Percentiles rank a stretch among this genome's conserved stretches.
phyloP scores from a whole-genome alignment of 2,329 filamentous ascomycete species.

The Thelonectria olida region DNA sequence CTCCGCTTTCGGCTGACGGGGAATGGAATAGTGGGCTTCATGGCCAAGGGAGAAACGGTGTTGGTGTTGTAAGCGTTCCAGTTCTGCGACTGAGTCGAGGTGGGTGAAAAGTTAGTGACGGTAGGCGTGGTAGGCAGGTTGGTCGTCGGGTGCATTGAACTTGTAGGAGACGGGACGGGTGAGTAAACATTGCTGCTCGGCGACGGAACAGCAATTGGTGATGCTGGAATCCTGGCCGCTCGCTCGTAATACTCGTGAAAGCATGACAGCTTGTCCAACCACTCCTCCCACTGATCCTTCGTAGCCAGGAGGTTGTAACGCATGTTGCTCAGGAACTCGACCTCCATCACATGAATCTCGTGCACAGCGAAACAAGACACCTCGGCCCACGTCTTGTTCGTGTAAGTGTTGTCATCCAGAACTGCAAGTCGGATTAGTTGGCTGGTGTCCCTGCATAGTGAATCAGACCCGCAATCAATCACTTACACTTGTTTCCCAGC shows the following conservation, averaged over 20 bases:
- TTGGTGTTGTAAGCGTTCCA: constrained; percentile 53
- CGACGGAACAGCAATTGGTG: constrained; percentile 54
- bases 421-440: constrained; percentile 60
- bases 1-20: constrained; percentile 59
- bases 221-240: constrained; percentile 60
- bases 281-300: constrained; percentile 84
- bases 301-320: constrained; percentile 91
- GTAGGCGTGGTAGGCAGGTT: constrained; percentile 47
- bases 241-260: constrained; percentile 86
- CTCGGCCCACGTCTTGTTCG: constrained; percentile 99
- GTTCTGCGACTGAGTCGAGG: constrained; percentile 46
- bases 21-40: constrained; percentile 55
- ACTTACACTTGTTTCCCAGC: constrained; percentile 94
- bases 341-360: constrained; percentile 99
- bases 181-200: constrained; percentile 53
- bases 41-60: constrained; percentile 58
- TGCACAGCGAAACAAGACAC: constrained; percentile 93
- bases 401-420: constrained; percentile 98
- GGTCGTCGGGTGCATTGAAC: constrained; percentile 40
- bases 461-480: not conserved
- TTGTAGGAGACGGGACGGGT: constrained; percentile 61
- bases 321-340: constrained; percentile 99
- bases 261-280: constrained; percentile 83
- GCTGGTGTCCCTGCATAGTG: constrained; percentile 23
- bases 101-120: constrained; percentile 52